Conservation (phyloP, 148 eudicot species). For the Rheum nobile region DNA sequence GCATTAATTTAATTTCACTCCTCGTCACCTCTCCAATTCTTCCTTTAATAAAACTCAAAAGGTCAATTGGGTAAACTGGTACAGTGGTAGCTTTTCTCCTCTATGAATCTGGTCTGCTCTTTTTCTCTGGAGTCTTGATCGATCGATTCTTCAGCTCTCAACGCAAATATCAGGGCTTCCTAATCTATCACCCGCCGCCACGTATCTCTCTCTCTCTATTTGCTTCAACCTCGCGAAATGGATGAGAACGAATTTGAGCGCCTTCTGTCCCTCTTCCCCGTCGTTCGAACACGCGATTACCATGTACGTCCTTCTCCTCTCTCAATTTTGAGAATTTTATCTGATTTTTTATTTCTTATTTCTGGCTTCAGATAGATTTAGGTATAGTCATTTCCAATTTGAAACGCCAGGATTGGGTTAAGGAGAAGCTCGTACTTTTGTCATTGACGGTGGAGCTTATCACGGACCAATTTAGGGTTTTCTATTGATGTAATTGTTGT, state of each 20-base stretch:
- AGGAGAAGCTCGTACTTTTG: neutral
- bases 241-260: constrained; percentile 61
- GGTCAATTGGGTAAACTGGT: neutral
- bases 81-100: neutral
- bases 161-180: neutral
- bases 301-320: constrained; percentile 24
- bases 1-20: no score
- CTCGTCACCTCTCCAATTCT: no score
- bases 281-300: constrained; percentile 57
- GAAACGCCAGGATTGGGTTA: neutral
- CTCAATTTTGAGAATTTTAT: neutral
- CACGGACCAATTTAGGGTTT: neutral
- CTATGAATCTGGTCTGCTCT: neutral
- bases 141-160: neutral
- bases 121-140: neutral
- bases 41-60: neutral
- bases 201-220: neutral
- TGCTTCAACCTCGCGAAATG: constrained; percentile 22
- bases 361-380: neutral
- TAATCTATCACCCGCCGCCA: neutral
- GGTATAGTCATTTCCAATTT: neutral
- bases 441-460: neutral
- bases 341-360: neutral
- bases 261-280: constrained; percentile 52
- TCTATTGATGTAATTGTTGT: neutral